These are phyloP conservation scores for Davidsoniella virescens DNA, from an alignment of 2,329 filamentous ascomycete species.

Conservation along the genomic window DNA sequence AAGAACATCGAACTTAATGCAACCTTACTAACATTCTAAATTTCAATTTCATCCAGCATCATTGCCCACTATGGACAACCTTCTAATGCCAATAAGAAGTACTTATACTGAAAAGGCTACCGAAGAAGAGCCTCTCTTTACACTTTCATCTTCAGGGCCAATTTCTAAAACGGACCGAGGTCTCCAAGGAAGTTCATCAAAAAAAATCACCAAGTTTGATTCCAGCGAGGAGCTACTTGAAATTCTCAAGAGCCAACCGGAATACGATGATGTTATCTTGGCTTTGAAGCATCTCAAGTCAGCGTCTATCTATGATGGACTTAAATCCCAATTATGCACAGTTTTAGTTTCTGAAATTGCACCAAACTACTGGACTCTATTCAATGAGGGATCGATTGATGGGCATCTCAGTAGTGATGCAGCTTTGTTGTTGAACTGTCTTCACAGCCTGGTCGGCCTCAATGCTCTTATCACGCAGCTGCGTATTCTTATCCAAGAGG, in stretches of 20 bases:
- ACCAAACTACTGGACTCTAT: constrained; percentile 63
- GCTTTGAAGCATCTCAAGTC: constrained; percentile 34
- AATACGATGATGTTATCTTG: constrained; percentile 36
- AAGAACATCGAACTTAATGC: not conserved
- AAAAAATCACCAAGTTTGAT: not conserved
- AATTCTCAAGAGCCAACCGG: constrained; percentile 44
- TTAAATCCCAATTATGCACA: constrained; percentile 47
- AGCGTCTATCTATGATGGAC: not conserved
- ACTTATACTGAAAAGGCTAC: constrained; percentile 25
- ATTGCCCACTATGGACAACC: constrained; percentile 33
- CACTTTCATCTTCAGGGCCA: constrained; percentile 11
- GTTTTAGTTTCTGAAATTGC: constrained; percentile 57
- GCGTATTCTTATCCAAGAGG: constrained; percentile 40
- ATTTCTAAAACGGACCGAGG: not conserved
- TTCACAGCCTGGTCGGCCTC: constrained; percentile 60
- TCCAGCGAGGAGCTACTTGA: constrained; percentile 39
- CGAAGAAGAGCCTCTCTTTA: constrained; percentile 23
- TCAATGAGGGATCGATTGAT: constrained; percentile 30
- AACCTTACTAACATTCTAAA: not conserved
- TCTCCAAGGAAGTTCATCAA: not conserved
- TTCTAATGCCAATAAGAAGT: constrained; percentile 38
- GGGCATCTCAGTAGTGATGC: constrained; percentile 20
- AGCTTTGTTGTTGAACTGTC: constrained; percentile 40
- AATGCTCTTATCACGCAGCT: constrained; percentile 62
- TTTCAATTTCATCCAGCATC: not conserved